Evolutionary conservation across 1,284 basidiomycete species (phyloP), one percentile per base, ranked within the genome.

Genomic region (Takashimella tepidaria): DNA sequence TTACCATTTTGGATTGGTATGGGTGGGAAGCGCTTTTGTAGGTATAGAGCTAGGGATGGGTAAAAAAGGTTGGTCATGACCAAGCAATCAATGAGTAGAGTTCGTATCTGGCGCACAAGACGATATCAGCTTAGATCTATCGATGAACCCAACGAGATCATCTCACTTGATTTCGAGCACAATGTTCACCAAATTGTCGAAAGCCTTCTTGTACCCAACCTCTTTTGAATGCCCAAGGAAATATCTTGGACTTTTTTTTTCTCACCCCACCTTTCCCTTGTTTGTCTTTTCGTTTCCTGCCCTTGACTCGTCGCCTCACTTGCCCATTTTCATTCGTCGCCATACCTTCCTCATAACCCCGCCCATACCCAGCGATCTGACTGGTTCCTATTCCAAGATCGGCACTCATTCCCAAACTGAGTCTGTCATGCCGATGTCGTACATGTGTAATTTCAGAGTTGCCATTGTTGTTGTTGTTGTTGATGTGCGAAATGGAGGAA

Each of bases 21-120:
- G 51, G 8, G 51, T 43, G 47, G 61, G 53, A 51, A 60, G 47
- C 53, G 51, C 47, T 60, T 50, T 50, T 61, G 45, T 44, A 58
- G 19, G 8, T 49, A 47, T 10, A 40, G 19, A 22, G 26, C 42
- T 51, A 44, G 46, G 51, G 91, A 89, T 4, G 92, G 92, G 66
- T 92, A 97, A 72, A 95, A 89, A 48, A 98, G 84, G 41, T 89
- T 92, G 45, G 92, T 95, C 77, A 98, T 97, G 67, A 98, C 89
- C 56, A 97, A 82, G 55, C 88, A 87, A 53, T 91, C 95, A 56
- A 96, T 86, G 58, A 98, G 82, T 64, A 98, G 87, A 31, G 96
- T 87, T 50, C 92, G 85, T 52, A 95, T 93, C 79, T 96, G 90
- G 71, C 91, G 24, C 20, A 25, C 22, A 23, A 51, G 41, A 25